These are phyloP conservation scores for Clonostachys sp. DNA, from an alignment of 2,329 filamentous ascomycete genomes.

Conservation along the genomic window DNA sequence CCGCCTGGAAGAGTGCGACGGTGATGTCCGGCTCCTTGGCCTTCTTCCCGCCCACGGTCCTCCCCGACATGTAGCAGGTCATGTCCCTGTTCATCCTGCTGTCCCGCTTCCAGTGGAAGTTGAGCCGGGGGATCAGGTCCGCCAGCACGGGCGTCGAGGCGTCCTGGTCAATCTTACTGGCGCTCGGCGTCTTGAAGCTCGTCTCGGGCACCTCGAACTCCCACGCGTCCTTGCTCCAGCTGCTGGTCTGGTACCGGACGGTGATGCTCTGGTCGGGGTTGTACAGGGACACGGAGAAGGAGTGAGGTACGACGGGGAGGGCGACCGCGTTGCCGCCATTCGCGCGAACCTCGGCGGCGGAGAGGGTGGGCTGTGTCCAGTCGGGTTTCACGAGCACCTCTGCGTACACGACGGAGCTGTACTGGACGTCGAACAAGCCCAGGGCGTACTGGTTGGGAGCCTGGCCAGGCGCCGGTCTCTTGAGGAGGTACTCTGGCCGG, in stretches of 20 bases:
- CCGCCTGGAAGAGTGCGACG: slow-evolving; percentile 76
- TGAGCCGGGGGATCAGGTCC: slow-evolving; percentile 65
- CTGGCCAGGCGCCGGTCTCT: slow-evolving; percentile 62
- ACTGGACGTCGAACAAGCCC: slow-evolving; percentile 78
- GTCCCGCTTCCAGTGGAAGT: slow-evolving; percentile 88
- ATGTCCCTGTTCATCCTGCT: slow-evolving; percentile 82
- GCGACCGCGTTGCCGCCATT: slow-evolving; percentile 59
- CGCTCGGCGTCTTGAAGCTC: slow-evolving; percentile 76
- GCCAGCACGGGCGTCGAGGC: slow-evolving; percentile 32
- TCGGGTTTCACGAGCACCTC: slow-evolving; percentile 82
- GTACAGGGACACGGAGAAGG: slow-evolving; percentile 85
- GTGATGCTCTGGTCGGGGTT: slow-evolving; percentile 82
- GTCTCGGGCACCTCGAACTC: slow-evolving; percentile 89
- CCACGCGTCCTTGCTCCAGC: slow-evolving; percentile 81
- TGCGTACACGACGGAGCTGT: slow-evolving; percentile 76
- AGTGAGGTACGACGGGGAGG: slow-evolving; percentile 68
- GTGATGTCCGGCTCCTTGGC: slow-evolving; percentile 93
- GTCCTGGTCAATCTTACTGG: slow-evolving; percentile 72
- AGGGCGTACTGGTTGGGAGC: slow-evolving; percentile 82
- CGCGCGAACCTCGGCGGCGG: slow-evolving; percentile 73
- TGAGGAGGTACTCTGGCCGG: slow-evolving; percentile 73
- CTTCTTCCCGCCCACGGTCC: slow-evolving; percentile 70
- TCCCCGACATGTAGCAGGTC: slow-evolving; percentile 82
- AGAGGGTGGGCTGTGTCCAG: slow-evolving; percentile 79
- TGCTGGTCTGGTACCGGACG: slow-evolving; percentile 66